Base-by-base conservation (phyloP, 164 flowering plant species). In the Liquidambar formosana region DNA sequence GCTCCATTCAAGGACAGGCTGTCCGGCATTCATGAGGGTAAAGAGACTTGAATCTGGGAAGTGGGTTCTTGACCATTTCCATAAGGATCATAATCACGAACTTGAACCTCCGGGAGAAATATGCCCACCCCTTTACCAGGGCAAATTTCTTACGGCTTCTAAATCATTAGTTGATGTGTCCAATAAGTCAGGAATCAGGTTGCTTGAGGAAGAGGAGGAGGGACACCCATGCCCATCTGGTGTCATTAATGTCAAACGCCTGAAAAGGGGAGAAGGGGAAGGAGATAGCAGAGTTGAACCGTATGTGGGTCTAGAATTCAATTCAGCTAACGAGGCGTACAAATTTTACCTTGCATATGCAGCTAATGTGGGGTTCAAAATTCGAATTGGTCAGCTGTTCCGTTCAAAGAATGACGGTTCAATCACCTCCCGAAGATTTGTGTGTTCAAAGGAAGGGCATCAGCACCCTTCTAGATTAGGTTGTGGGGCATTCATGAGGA, bases 401-500 rank as follows among this genome's bases (percentile, higher is more conserved):
- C 89, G 91, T 4, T 87, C 89, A 2, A 87, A 80, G 67, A 63
- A 67, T 51, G 89, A 83, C 67, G 91, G 89, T 5, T 82, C 82
- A 48, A 79, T 87, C 67, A 79, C 86, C 48, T 80, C 89, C 12
- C 44, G 89, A 38, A 79, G 85, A 66, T 85, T 87, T 76, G 91
- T 87, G 43, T 87, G 91, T 73, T 87, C 88, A 13, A 83, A 76
- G 70, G 89, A 87, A 79, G 89, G 89, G 10, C 78, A 77, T 73
- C 87, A 87, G 71, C 86, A 83, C 65, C 84, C 85, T 63, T 84
- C 88, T 51, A 82, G 88, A 70, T 73, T 85, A 27, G 91, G 89
- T 19, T 87, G 89, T 64, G 82, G 84, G 53, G 89, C 91, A 54
- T 85, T 71, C 70, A 76, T 87, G 78, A 82, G 86, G 73, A 79